Percentiles rank a stretch among this genome's conserved stretches.
Conservation (phyloP, 441 rosid species). For the Gossypium davidsonii region DNA sequence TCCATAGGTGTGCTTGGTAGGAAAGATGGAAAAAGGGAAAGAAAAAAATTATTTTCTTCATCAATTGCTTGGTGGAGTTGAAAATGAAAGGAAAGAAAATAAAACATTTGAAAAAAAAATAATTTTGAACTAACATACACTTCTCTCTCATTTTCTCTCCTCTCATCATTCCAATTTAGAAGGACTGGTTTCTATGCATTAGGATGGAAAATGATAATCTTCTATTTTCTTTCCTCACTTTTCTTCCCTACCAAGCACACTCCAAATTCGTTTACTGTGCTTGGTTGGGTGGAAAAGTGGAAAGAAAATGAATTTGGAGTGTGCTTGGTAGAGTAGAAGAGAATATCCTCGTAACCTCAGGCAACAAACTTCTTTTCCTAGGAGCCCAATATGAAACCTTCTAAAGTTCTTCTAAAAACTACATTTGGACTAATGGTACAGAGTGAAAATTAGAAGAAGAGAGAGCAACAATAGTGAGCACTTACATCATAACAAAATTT, state of each 20-base stretch:
- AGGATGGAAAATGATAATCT: background rate
- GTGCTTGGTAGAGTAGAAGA: background rate
- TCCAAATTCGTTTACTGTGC: background rate
- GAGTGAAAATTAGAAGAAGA: background rate
- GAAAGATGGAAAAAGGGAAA: background rate
- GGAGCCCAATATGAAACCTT: background rate
- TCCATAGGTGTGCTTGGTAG: background rate
- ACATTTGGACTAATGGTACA: background rate
- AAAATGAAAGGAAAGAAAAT: background rate
- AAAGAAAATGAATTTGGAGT: background rate
- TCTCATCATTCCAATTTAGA: background rate
- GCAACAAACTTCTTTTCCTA: background rate
- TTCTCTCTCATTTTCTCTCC: background rate
- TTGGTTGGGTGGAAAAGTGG: background rate
- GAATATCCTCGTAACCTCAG: background rate
- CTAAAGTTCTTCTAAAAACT: background rate
- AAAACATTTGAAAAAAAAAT: background rate
- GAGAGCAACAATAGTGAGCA: conserved; percentile 3
- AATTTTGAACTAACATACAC: background rate
- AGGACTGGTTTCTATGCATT: background rate
- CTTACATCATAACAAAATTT: conserved; percentile 73
- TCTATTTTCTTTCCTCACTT: background rate
- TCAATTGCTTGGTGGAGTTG: background rate
- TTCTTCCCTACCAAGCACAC: background rate
- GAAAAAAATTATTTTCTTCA: background rate